phyloP scores from a whole-genome alignment of 352 stramenopile species.

The Phytophthora fragariaefolia region DNA sequence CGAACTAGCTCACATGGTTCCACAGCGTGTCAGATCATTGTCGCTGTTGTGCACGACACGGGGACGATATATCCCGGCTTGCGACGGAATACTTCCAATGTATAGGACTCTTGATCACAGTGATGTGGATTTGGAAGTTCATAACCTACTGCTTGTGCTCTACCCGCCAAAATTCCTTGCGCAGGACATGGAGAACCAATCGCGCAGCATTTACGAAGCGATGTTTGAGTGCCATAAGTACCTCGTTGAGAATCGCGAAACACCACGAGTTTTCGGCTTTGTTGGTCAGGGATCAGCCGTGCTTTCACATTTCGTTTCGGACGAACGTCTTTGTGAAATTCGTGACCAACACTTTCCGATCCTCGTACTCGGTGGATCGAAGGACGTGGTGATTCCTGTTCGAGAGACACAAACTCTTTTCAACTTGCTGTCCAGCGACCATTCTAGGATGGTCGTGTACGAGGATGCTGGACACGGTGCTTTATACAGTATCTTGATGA shows the following conservation, averaged over 20 bases:
- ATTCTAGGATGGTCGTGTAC: conserved; percentile 44
- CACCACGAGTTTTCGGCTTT: conserved; percentile 35
- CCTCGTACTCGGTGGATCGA: conserved; percentile 35
- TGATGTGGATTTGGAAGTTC: conserved; percentile 34
- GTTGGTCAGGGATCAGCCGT: conserved; percentile 45
- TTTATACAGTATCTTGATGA: conserved; percentile 57
- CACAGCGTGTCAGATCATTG: conserved; percentile 46
- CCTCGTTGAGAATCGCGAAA: conserved; percentile 35
- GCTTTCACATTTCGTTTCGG: conserved; percentile 46
- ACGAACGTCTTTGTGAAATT: conserved; percentile 46
- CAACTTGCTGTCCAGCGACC: conserved; percentile 36
- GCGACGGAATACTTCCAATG: conserved; percentile 37
- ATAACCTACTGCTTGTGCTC: conserved; percentile 41
- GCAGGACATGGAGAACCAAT: conserved; percentile 35
- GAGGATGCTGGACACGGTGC: conserved; percentile 48
- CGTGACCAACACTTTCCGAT: conserved; percentile 45
- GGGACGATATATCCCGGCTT: conserved; percentile 43
- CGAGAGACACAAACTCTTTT: conserved; percentile 37
- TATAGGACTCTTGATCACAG: conserved; percentile 34
- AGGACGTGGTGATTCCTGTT: conserved; percentile 44
- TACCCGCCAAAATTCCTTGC: conserved; percentile 45
- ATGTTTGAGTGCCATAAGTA: conserved; percentile 49
- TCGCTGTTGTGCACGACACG: conserved; percentile 51
- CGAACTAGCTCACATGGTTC: conserved; percentile 40
- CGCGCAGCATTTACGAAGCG: conserved; percentile 33